phyloP scores from a whole-genome alignment of 352 stramenopile genomes.

The Peronospora tabacina region DNA sequence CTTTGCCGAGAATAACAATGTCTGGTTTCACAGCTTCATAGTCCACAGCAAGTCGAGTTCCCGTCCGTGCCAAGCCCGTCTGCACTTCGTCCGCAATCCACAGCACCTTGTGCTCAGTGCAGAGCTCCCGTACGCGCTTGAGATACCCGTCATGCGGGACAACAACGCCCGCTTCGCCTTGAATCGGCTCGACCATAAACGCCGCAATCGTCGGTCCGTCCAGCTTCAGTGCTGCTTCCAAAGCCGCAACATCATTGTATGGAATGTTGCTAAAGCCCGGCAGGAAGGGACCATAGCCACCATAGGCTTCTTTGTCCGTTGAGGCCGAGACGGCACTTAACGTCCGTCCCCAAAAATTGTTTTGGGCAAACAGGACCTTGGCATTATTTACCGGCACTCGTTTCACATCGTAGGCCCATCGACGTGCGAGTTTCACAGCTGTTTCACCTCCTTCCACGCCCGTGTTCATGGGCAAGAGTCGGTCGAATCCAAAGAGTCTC shows the following conservation, averaged over 20 bases:
- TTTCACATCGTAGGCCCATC: constrained; percentile 98
- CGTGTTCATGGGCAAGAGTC: constrained; percentile 99
- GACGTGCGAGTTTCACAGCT: constrained; percentile 93
- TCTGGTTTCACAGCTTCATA: constrained; percentile 96
- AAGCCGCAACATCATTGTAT: constrained; percentile 91
- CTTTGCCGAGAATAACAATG: constrained; percentile 95
- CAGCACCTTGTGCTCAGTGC: constrained; percentile 97
- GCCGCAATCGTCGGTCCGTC: constrained; percentile 90
- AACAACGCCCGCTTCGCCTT: constrained; percentile 97
- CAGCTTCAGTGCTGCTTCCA: constrained; percentile 74
- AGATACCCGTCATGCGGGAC: constrained; percentile 97
- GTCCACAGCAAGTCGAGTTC: constrained; percentile 94
- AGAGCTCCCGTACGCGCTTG: constrained; percentile 83
- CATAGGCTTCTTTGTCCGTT: constrained; percentile 84
- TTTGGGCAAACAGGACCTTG: constrained; percentile 93
- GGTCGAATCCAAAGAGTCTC: constrained; percentile 95
- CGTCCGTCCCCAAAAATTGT: constrained; percentile 99
- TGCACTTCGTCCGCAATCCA: constrained; percentile 99
- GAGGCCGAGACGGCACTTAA: constrained; percentile 94
- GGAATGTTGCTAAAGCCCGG: constrained; percentile 89
- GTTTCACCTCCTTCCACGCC: constrained; percentile 98
- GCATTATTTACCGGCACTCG: constrained; percentile 87
- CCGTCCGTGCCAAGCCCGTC: constrained; percentile 93
- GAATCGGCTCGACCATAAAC: constrained; percentile 99
- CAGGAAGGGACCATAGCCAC: constrained; percentile 96